phyloP scores from a whole-genome alignment of 345 rosid species.

The Euphorbia pulcherrima region DNA sequence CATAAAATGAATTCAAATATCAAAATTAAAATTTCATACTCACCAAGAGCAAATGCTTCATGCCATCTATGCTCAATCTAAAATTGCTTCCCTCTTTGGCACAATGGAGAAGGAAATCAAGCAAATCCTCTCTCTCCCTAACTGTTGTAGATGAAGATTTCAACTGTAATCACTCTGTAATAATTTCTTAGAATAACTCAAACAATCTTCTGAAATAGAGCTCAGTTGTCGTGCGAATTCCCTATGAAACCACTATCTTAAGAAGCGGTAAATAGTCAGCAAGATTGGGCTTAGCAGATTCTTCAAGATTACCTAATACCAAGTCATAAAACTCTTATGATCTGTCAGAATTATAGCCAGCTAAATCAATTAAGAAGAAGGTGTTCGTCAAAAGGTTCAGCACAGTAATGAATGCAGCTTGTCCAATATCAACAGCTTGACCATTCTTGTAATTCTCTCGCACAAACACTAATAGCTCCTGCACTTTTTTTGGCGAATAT shows the following conservation, averaged over 20 bases:
- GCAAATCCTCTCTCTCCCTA: slow-evolving; percentile 23
- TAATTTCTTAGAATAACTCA: slow-evolving; percentile 20
- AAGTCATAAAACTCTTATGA: slow-evolving; percentile 1
- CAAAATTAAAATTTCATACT: no score
- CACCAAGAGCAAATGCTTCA: slow-evolving; percentile 32
- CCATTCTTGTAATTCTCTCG: background rate
- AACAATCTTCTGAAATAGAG: slow-evolving; percentile 11
- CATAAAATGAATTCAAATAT: no score
- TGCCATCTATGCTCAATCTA: slow-evolving; percentile 11
- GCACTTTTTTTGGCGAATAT: slow-evolving; percentile 17
- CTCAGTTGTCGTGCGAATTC: slow-evolving; percentile 21
- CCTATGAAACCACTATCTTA: slow-evolving; percentile 23
- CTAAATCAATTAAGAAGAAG: background rate
- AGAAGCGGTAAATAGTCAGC: background rate
- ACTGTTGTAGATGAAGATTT: background rate
- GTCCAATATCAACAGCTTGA: slow-evolving; percentile 29
- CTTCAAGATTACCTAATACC: slow-evolving; percentile 26
- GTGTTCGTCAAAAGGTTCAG: background rate
- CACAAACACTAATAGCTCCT: slow-evolving; percentile 10
- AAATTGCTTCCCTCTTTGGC: slow-evolving; percentile 10
- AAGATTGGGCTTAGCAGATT: slow-evolving; percentile 36
- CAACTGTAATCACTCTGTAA: slow-evolving; percentile 25
- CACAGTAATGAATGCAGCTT: slow-evolving; percentile 34
- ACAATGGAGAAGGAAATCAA: slow-evolving; percentile 35
- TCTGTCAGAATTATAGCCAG: background rate